Evolutionary conservation across 371 early-diverging fungal genomes (phyloP), one percentile per base, ranked within the genome.

Genomic region (Entomophthora muscae): DNA sequence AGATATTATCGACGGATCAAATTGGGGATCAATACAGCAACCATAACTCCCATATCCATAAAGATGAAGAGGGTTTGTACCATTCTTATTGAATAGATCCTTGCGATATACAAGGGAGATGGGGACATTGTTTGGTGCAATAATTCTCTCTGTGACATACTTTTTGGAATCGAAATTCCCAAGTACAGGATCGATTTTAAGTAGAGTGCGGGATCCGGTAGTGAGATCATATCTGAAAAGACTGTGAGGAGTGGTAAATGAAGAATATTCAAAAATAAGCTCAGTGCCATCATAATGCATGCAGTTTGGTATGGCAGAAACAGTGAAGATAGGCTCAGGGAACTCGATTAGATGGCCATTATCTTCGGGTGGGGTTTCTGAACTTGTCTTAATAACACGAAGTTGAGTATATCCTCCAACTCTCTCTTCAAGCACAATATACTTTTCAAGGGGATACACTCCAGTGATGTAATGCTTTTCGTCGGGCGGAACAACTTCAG

Each of bases 321-420:
- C 69, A 1, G 77, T 72, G 64, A 81, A 83, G 5, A 82, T 79
- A 0, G 66, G 70, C 55, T 83, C 81, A 0, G 76, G 68, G 64
- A 83, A 83, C n/a, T 78, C 71, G 3, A 83, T 67, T 0, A 68
- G 72, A 3, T 67, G 59, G 0, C 61, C 66, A 59, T 65, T 13
- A 51, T 53, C 42, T 32, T 3, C n/a, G 10, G 30, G 17, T 22
- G 24, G 21, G 30, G 30, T 58, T 42, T 42, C 42, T 42, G 42
- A 42, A 42, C 17, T 17, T 28, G 55, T 0, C 56, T 69, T 12
- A 54, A 73, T 66, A n/a, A 82, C 75, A 2, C 83, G 79, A 0
- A 81, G 72, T 56, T 82, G 80, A 26, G 79, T 79, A 23, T 79
- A 67, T 57, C 82, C 81, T 60, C 80, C 81, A 61, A 75, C 75